These are phyloP conservation scores for Pythium sukuiense DNA, from an alignment of 352 stramenopile genomes.

Conservation along the genomic window DNA sequence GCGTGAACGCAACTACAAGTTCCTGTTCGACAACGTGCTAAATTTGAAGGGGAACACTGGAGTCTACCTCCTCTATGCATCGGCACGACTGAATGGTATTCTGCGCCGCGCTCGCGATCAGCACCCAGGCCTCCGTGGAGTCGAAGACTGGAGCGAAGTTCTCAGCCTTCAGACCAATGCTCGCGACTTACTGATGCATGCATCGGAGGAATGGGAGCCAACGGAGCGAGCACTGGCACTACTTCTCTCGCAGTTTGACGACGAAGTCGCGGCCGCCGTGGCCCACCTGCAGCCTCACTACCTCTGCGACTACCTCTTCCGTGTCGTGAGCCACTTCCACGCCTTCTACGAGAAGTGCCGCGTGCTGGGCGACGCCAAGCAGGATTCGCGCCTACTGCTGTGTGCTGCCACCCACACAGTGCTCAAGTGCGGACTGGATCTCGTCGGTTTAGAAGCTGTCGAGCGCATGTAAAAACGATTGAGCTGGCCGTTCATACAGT, in stretches of 20 bases:
- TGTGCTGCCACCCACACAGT: conserved; percentile 76
- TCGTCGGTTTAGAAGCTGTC: conserved; percentile 67
- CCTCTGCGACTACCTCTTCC: conserved; percentile 84
- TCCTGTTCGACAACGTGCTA: conserved; percentile 78
- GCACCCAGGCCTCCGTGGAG: conserved; percentile 20
- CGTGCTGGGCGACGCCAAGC: conserved; percentile 59
- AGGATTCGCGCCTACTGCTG: conserved; percentile 68
- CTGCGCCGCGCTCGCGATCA: conserved; percentile 50
- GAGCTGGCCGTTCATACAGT: neutral
- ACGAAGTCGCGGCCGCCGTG: conserved; percentile 59
- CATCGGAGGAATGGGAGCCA: conserved; percentile 59
- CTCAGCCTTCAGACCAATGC: conserved; percentile 30
- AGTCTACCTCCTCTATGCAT: conserved; percentile 85
- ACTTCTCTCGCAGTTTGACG: conserved; percentile 76
- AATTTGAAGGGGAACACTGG: conserved; percentile 84
- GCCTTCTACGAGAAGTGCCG: conserved; percentile 82
- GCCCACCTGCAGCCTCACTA: conserved; percentile 70
- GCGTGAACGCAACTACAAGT: conserved; percentile 86
- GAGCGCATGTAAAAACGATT: conserved; percentile 60
- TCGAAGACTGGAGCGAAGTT: conserved; percentile 34
- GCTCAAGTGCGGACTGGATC: conserved; percentile 58
- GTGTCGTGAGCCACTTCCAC: conserved; percentile 76
- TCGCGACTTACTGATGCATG: conserved; percentile 39
- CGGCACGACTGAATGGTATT: conserved; percentile 70
- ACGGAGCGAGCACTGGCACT: conserved; percentile 70